phyloP scores from a whole-genome alignment of 257 asterid genomes.

The Gynochthodes officinalis region DNA sequence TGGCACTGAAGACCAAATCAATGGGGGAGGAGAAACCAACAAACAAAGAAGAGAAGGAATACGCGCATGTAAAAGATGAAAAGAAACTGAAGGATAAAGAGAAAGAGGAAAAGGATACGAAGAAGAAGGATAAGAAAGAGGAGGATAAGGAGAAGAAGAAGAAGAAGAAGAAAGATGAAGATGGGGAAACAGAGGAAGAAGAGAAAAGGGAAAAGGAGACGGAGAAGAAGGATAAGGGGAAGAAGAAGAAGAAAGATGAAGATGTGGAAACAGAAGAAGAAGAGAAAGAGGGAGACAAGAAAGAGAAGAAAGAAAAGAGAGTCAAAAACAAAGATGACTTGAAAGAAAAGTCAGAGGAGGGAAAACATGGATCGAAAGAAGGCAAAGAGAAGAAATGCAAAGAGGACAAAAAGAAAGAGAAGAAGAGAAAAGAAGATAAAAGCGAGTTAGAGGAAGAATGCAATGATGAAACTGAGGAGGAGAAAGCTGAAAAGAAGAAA shows the following conservation, averaged over 20 bases:
- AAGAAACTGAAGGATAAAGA: slow-evolving; percentile 14
- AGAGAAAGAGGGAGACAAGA: slow-evolving; percentile 14
- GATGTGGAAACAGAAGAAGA: too few species aligned
- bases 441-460: background rate
- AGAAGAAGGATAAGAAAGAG: slow-evolving; percentile 13
- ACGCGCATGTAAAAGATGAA: slow-evolving; percentile 17
- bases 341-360: slow-evolving; percentile 14
- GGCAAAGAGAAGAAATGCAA: slow-evolving; percentile 2
- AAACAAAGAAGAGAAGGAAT: slow-evolving; percentile 13
- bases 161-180: slow-evolving; percentile 19
- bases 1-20: slow-evolving; percentile 41
- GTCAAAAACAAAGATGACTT: slow-evolving; percentile 1
- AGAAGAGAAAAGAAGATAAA: slow-evolving; percentile 5
- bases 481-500: slow-evolving; percentile 18
- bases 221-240: background rate
- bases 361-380: slow-evolving; percentile 27
- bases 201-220: slow-evolving; percentile 15
- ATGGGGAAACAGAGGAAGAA: too few species aligned
- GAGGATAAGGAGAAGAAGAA: slow-evolving; percentile 8
- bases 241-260: slow-evolving; percentile 12
- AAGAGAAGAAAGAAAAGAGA: slow-evolving; percentile 14
- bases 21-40: slow-evolving; percentile 30
- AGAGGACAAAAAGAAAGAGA: background rate
- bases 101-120: background rate
- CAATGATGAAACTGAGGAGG: slow-evolving; percentile 17